Conservation (phyloP, 805 yeast genomes). For the Cyberlindnera nakhonratchasimensis region DNA sequence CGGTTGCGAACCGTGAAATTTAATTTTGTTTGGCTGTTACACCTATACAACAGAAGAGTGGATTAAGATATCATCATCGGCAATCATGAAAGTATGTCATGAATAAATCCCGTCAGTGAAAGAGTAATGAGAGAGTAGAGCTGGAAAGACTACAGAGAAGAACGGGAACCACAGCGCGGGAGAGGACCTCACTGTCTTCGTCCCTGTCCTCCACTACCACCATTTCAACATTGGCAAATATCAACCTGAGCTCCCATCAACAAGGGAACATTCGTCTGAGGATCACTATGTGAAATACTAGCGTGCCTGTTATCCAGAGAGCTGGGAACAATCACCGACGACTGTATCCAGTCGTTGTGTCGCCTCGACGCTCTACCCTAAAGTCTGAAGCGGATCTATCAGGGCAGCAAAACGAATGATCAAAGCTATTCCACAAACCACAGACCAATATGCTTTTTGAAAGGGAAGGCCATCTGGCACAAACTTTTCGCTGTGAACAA, state of each 20-base stretch:
- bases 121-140: slow-evolving; percentile 43
- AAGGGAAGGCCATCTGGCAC: background rate
- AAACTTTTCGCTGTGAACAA: too few relatives aligned
- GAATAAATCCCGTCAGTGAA: background rate
- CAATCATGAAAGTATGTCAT: slow-evolving; percentile 21
- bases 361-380: too few relatives aligned
- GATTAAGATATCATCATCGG: slow-evolving; percentile 12
- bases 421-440: slow-evolving; percentile 92
- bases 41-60: background rate
- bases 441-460: slow-evolving; percentile 82
- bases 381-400: background rate
- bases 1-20: slow-evolving; percentile 17
- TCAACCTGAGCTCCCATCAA: too few relatives aligned
- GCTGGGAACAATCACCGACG: too few relatives aligned
- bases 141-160: slow-evolving; percentile 94
- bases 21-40: slow-evolving; percentile 18
- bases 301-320: too few relatives aligned
- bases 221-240: too few relatives aligned
- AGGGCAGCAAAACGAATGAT: slow-evolving; percentile 52
- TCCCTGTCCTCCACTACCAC: too few relatives aligned
- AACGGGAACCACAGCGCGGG: background rate
- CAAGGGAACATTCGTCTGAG: too few relatives aligned
- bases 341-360: slow-evolving; percentile 91
- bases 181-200: too few relatives aligned
- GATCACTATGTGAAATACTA: too few relatives aligned